Conservation (phyloP, 345 rosid species). For the Mallotus nudiflorus region DNA sequence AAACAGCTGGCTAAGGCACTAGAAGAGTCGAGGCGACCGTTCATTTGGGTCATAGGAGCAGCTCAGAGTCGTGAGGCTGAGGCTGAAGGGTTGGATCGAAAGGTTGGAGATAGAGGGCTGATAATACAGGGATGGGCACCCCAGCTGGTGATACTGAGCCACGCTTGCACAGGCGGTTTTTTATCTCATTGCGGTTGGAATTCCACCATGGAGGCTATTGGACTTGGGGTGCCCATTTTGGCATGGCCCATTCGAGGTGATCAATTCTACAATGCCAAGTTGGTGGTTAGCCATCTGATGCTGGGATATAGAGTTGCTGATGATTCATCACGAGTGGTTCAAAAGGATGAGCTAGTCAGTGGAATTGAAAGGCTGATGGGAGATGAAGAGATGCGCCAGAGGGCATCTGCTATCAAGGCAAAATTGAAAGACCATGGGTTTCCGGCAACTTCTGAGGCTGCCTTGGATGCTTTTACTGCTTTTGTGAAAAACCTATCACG, state of each 20-base stretch:
- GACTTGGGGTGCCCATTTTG: constrained; percentile 36
- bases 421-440: constrained; percentile 31
- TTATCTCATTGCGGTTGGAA: no score
- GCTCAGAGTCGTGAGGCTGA: constrained; percentile 26
- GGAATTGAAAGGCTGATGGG: no score
- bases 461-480: constrained; percentile 29
- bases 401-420: no score
- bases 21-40: no score
- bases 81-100: constrained; percentile 30
- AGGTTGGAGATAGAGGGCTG: constrained; percentile 36
- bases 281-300: constrained; percentile 26
- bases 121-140: constrained; percentile 48
- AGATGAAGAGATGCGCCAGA: no score
- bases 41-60: constrained; percentile 10
- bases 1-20: no score
- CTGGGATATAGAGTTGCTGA: no score
- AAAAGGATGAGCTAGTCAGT: no score
- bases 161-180: constrained; percentile 41
- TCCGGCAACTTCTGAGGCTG: constrained; percentile 21
- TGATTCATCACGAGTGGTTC: no score
- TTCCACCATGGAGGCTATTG: constrained; percentile 41
- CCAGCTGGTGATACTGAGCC: constrained; percentile 41
- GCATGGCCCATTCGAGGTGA: constrained; percentile 45
- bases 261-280: constrained; percentile 39
- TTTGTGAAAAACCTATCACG: no score